Evolutionary conservation across 768 basidiomycete genomes (phyloP), one percentile per base, ranked within the genome.

Genomic region (Amanita subjunquillea): DNA sequence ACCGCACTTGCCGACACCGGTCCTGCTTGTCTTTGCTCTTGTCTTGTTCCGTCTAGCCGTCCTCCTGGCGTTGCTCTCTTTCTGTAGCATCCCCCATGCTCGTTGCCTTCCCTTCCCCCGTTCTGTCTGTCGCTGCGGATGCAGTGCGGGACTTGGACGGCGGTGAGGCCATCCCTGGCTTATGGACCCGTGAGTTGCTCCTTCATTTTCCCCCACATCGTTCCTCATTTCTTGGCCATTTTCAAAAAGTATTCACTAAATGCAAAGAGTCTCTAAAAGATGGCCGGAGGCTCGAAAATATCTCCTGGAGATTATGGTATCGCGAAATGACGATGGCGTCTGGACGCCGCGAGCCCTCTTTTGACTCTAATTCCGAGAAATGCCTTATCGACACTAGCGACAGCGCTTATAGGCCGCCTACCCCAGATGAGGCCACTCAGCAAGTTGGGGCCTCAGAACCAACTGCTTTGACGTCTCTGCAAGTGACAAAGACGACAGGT

Each of bases 271-370:
- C 81, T 1, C 70, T 93, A 3, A 77, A 85, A 59, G 84, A 92
- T 59, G 91, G 91, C n/a, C 75, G 72, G 5, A 69, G 91, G 27
- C 75, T 92, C 27, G 91, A 93, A 68, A 91, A 94, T 61, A 83
- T 93, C 50, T 82, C 86, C 3, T 94, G 91, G 91, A 72, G 91
- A 49, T 69, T 93, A 6, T 88, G 88, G 85, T 79, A 85, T 63
- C 77, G 81, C 57, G 79, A 86, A 56, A 70, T 85, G 60, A 64
- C 73, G 54, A 41, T 36, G 36, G 12, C 48, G 10, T 47, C 42
- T 42, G 9, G 37, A 41, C 48, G 49, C 32, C 12, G 46, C 45
- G 23, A 48, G 54, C 38, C 54, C 37, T 48, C 57, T 51, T 40
- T 53, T 49, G 40, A 42, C 51, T 9, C 47, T 53, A 54, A 54